Evolutionary conservation across 2,329 filamentous ascomycete genomes (phyloP), one percentile per base, ranked within the genome.

Genomic region (Aquanectria penicillioides): DNA sequence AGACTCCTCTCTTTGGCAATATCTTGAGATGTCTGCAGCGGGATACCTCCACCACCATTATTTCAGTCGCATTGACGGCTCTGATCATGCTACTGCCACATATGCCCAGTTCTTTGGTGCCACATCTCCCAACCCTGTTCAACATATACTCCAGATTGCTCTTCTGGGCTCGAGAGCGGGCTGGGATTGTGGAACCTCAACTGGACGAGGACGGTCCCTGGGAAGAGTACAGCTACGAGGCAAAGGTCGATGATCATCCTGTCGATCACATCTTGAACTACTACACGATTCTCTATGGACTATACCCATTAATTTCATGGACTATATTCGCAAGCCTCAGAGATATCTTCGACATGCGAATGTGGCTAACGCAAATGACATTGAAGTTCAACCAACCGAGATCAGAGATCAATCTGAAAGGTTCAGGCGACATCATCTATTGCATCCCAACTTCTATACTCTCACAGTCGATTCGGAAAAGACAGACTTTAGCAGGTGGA

Each of bases 301-400:
- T 95, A 5, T 95, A 94, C 92, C 92, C 2, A 86, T 94, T 70
- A 94, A 94, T 72, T 93, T 95, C 67, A 90, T 93, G 86, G 90
- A 89, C 74, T 95, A 94, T 71, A 90, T 95, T 61, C 86, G 91
- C 55, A 94, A 94, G 70, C 91, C 92, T 3, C 87, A 93, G 65
- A 86, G 89, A 63, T 94, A 91, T 70, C 79, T 95, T 9, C 88
- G 92, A 41, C 89, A 90, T 68, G 86, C 89, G 34, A 86, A 92
- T 63, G 89, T 88, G 26, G 82, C 85, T 5, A 86, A 88, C 44
- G 84, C 88, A 1, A 89, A 93, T 62, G 89, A 92, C 52, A 84
- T 94, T 37, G 90, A 94, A 69, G 83, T 94, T 3, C 89, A 94
- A 66, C 90, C 92, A 26, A 88, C 88, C 4, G 88, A 94, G 65